Percentiles rank a stretch among this genome's conserved stretches.
Conservation (phyloP, 345 rosid genomes). For the Euclidium syriacum region DNA sequence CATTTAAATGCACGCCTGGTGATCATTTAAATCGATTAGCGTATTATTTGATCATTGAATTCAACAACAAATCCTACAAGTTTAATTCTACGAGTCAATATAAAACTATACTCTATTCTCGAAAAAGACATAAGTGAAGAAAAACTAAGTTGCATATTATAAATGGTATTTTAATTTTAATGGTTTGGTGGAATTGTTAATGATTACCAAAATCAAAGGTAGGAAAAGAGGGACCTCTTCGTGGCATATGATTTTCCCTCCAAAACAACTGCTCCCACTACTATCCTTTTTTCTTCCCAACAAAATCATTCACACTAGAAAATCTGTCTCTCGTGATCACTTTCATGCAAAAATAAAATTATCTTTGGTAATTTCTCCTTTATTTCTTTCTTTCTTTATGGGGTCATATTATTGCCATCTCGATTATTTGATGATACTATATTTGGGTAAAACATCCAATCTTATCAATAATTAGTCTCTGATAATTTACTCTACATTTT, state of each 20-base stretch:
- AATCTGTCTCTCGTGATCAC: constrained; percentile 61
- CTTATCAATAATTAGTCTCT: background rate
- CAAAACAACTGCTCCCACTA: constrained; percentile 31
- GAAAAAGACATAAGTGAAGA: constrained; percentile 10
- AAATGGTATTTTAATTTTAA: background rate
- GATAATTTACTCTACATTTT: background rate
- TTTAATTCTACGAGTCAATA: too few species aligned
- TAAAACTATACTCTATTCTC: too few species aligned
- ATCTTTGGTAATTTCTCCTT: background rate
- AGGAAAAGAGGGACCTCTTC: constrained; percentile 32
- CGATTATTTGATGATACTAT: background rate
- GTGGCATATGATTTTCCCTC: constrained; percentile 28
- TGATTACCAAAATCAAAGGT: constrained; percentile 56
- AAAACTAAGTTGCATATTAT: background rate
- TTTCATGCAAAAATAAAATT: constrained; percentile 32
- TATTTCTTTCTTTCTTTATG: too few species aligned
- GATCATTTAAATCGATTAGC: too few species aligned
- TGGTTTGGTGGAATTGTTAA: constrained; percentile 52
- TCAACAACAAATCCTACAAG: too few species aligned
- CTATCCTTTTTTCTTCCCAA: constrained; percentile 28
- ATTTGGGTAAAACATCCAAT: background rate
- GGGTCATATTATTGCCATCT: background rate
- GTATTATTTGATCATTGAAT: too few species aligned
- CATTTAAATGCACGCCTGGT: too few species aligned
- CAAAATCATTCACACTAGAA: constrained; percentile 65